These are phyloP conservation scores for Penicillium sp. DNA, from an alignment of 2,329 filamentous ascomycete genomes.

Conservation along the genomic window DNA sequence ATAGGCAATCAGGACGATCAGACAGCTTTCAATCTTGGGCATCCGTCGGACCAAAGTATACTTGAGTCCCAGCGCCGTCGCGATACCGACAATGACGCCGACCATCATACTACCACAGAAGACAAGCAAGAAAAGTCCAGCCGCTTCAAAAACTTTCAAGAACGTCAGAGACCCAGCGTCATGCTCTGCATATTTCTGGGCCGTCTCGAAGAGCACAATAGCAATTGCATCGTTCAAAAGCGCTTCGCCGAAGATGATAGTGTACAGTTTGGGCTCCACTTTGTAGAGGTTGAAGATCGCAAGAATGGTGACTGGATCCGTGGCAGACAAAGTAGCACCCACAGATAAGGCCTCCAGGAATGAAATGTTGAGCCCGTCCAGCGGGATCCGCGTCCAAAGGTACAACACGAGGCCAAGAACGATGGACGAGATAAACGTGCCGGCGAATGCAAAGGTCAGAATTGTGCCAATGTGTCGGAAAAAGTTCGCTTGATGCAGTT, in stretches of 20 bases:
- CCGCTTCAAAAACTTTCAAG: conserved; percentile 79
- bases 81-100: conserved; percentile 78
- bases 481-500: conserved; percentile 97
- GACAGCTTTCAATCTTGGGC: conserved; percentile 92
- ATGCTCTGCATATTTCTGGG: conserved; percentile 79
- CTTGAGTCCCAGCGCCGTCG: conserved; percentile 81
- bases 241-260: conserved; percentile 96
- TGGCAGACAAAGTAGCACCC: conserved; percentile 91
- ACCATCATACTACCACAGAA: conserved; percentile 94
- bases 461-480: conserved; percentile 98
- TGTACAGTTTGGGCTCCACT: conserved; percentile 97
- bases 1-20: conserved; percentile 90
- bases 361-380: conserved; percentile 76
- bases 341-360: conserved; percentile 97
- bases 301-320: conserved; percentile 93
- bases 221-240: conserved; percentile 97
- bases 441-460: conserved; percentile 92
- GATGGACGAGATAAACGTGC: conserved; percentile 94
- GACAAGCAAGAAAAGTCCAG: conserved; percentile 88
- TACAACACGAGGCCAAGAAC: conserved; percentile 85
- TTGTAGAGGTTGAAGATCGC: conserved; percentile 99
- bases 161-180: conserved; percentile 65
- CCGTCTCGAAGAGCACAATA: conserved; percentile 97
- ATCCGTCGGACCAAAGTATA: conserved; percentile 89
- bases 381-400: conserved; percentile 78